Conservation (phyloP, 2,329 filamentous ascomycete species). For the Calonectria crousiana region DNA sequence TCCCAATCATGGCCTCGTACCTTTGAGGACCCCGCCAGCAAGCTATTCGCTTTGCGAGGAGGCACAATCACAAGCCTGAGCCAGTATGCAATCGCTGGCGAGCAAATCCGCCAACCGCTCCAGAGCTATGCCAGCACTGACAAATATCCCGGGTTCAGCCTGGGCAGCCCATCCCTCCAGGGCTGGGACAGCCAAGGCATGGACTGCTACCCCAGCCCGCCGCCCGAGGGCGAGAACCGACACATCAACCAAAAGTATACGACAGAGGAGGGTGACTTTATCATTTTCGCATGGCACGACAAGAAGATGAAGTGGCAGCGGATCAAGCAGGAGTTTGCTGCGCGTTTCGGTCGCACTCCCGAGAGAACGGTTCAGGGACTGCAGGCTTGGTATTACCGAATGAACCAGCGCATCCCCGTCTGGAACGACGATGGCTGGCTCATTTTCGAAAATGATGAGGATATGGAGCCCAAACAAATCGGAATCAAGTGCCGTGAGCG, state of each 20-base stretch:
- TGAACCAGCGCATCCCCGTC: constrained; percentile 56
- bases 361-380: constrained; percentile 55
- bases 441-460: constrained; percentile 54
- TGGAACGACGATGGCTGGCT: constrained; percentile 56
- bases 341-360: constrained; percentile 53
- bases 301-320: constrained; percentile 57
- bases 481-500: constrained; percentile 56
- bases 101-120: constrained; percentile 34
- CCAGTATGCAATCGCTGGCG: constrained; percentile 34
- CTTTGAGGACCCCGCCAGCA: constrained; percentile 22
- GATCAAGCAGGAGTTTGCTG: constrained; percentile 54
- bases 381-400: constrained; percentile 59
- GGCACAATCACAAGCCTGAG: constrained; percentile 30
- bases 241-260: constrained; percentile 60
- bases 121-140: constrained; percentile 39
- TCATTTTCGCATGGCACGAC: constrained; percentile 59
- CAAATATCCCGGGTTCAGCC: constrained; percentile 37
- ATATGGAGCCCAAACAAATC: constrained; percentile 52
- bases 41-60: constrained; percentile 27
- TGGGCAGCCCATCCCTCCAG: constrained; percentile 41
- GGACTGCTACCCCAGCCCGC: constrained; percentile 51
- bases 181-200: constrained; percentile 28
- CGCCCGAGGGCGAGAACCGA: constrained; percentile 51
- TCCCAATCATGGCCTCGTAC: constrained; percentile 32
- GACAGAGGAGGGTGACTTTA: constrained; percentile 57